Conservation (phyloP, 495 filamentous ascomycete species). For the Penicillium odoratum region DNA sequence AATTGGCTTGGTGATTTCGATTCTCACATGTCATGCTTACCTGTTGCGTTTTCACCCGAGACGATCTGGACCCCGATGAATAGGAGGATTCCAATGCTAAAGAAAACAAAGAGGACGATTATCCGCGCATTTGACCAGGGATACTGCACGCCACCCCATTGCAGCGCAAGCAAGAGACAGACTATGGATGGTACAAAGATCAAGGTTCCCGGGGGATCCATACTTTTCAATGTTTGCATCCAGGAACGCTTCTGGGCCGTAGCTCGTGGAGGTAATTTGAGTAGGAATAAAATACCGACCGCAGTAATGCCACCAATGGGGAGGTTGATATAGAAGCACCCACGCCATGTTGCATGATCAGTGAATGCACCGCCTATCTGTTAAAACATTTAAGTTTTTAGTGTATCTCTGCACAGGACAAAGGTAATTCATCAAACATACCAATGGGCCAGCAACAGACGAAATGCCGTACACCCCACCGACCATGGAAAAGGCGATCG, state of each 20-base stretch:
- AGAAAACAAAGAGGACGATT: slow-evolving; percentile 38
- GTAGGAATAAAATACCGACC: background rate
- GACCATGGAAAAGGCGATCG: slow-evolving; percentile 33
- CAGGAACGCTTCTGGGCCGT: background rate
- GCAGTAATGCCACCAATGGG: background rate
- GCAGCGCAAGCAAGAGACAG: slow-evolving; percentile 43
- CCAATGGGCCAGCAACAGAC: background rate
- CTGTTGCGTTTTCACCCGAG: background rate
- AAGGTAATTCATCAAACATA: background rate
- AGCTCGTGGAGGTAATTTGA: background rate
- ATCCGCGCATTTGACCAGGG: slow-evolving; percentile 37
- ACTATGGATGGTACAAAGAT: slow-evolving; percentile 36
- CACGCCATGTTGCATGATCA: background rate
- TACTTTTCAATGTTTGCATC: background rate
- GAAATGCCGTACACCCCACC: background rate
- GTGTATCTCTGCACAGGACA: background rate
- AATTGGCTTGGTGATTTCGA: background rate
- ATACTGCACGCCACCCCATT: slow-evolving; percentile 44
- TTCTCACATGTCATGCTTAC: background rate
- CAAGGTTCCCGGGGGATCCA: slow-evolving; percentile 25
- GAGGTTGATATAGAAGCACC: slow-evolving; percentile 13
- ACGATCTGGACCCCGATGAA: background rate
- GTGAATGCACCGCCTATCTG: background rate
- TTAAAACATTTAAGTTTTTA: background rate
- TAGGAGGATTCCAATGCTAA: slow-evolving; percentile 1